A percentile compares a stretch with the other conserved stretches of the same genome.
Evolutionary conservation across 163 green algal species (phyloP).

Genomic region (Chlorella variabilis): DNA sequence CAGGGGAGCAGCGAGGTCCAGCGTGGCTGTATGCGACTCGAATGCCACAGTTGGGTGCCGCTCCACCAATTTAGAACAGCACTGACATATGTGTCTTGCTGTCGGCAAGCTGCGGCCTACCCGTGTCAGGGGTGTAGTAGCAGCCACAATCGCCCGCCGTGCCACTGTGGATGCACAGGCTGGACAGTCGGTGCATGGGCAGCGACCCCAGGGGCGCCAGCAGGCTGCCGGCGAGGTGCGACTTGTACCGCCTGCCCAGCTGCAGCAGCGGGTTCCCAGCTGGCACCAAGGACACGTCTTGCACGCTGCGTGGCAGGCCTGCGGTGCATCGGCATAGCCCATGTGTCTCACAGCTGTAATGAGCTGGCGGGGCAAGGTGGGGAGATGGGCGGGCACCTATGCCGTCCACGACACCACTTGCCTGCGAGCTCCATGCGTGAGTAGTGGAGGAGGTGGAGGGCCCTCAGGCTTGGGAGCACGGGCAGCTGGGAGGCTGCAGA

Average conservation of each 20-base stretch:
- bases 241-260: not conserved
- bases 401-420: not conserved
- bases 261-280: not conserved
- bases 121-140: not conserved
- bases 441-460: not conserved
- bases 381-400: not conserved
- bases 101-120: not conserved
- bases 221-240: not conserved
- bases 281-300: not conserved
- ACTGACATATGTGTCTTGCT: not conserved
- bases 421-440: not conserved
- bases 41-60: not conserved
- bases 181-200: not conserved
- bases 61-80: not conserved
- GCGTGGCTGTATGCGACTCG: too few relatives aligned
- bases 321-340: not conserved
- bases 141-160: not conserved
- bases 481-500: not conserved
- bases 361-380: not conserved
- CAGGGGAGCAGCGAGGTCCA: not conserved
- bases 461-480: not conserved
- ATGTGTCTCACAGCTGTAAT: not conserved
- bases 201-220: not conserved
- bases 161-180: conserved; percentile 1
- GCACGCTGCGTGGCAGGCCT: not conserved